Percentiles rank a stretch among this genome's conserved stretches.
phyloP scores from a whole-genome alignment of 2,329 filamentous ascomycete species.

The Trichoderma oligosporum region DNA sequence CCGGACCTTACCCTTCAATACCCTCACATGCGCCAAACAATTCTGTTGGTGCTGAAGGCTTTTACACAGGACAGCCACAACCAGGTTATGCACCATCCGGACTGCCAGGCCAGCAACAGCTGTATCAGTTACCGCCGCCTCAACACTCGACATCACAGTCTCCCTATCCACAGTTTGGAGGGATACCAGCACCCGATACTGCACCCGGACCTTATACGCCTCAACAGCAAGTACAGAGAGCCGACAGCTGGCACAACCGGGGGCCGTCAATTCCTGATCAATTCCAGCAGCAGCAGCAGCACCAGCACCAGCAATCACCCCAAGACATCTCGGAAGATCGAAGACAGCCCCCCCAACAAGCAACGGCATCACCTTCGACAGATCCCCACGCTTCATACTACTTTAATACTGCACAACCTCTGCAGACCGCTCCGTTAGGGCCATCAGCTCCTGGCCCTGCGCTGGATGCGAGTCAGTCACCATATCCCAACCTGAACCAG shows the following conservation, averaged over 20 bases:
- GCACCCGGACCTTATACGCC: conserved; percentile 43
- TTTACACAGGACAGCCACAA: conserved; percentile 69
- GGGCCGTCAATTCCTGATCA: conserved; percentile 34
- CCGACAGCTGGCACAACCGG: conserved; percentile 49
- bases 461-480: conserved; percentile 44
- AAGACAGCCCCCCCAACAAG: conserved; percentile 31
- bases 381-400: conserved; percentile 59
- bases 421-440: conserved; percentile 25
- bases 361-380: conserved; percentile 30
- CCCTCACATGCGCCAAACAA: conserved; percentile 48
- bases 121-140: conserved; percentile 30
- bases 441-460: conserved; percentile 38
- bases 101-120: conserved; percentile 31
- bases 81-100: conserved; percentile 50
- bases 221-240: conserved; percentile 46
- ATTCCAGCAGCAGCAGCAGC: conserved; percentile 28
- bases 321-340: conserved; percentile 27
- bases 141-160: conserved; percentile 35
- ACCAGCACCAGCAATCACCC: conserved; percentile 20
- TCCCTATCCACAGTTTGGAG: conserved; percentile 42
- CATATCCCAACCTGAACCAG: conserved; percentile 52
- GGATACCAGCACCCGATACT: conserved; percentile 36
- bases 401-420: conserved; percentile 42
- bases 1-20: conserved; percentile 69
- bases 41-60: conserved; percentile 66